Conservation (phyloP, 441 rosid genomes). For the Viola pubescens region DNA sequence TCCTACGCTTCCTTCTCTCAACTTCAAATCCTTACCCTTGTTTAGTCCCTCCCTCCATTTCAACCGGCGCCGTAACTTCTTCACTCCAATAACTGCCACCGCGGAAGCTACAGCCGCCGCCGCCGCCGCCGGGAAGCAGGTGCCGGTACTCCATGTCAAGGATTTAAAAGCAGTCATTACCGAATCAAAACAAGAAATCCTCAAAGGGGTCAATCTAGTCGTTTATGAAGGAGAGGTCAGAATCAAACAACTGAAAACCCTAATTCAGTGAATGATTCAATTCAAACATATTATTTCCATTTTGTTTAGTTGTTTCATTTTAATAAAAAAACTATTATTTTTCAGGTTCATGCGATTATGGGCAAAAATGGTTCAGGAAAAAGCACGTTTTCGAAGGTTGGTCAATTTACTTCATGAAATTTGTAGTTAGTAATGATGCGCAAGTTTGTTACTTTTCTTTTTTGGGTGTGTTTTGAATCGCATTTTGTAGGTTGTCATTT, state of each 20-base stretch:
- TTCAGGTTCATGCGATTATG: slow-evolving; percentile 85
- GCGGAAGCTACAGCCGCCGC: slow-evolving; percentile 20
- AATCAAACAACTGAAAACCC: background rate
- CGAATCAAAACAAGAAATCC: slow-evolving; percentile 73
- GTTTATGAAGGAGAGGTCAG: slow-evolving; percentile 79
- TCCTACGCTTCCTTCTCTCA: slow-evolving; percentile 3
- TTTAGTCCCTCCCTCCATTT: slow-evolving; percentile 8
- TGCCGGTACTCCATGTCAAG: slow-evolving; percentile 66
- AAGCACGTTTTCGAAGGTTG: slow-evolving; percentile 89
- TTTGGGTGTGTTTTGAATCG: too few species aligned
- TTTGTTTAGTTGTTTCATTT: background rate
- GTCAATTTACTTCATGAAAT: background rate
- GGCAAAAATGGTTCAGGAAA: slow-evolving; percentile 99
- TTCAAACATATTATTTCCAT: background rate
- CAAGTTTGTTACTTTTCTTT: too few species aligned
- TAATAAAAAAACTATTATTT: background rate
- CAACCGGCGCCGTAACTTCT: slow-evolving; percentile 16
- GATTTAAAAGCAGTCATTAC: slow-evolving; percentile 70
- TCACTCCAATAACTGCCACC: slow-evolving; percentile 12
- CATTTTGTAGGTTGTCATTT: too few species aligned
- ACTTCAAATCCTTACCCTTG: slow-evolving; percentile 7
- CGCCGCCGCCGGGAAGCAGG: slow-evolving; percentile 19
- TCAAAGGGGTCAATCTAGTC: slow-evolving; percentile 65
- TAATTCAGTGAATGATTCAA: too few species aligned
- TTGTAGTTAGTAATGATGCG: too few species aligned